phyloP scores from a whole-genome alignment of 169 alveolate species.

The Theileria equi region DNA sequence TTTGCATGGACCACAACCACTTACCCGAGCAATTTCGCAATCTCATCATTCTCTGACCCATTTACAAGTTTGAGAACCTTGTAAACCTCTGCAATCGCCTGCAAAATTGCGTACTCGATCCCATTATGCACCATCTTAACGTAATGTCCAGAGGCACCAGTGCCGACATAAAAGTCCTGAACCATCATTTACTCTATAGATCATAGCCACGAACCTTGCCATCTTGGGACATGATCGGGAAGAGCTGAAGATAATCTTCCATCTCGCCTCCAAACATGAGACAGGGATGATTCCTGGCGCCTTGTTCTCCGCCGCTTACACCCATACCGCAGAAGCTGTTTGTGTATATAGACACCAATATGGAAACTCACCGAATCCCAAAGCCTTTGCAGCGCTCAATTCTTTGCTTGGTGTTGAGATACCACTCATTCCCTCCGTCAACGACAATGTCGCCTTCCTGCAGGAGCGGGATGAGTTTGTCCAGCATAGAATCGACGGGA shows the following conservation, averaged over 20 bases:
- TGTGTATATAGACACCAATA: conserved; percentile 1
- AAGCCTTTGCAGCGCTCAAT: conserved; percentile 31
- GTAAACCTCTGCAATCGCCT: conserved; percentile 71
- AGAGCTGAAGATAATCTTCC: conserved; percentile 69
- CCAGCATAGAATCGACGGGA: conserved; percentile 49
- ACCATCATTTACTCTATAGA: not conserved
- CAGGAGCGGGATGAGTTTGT: conserved; percentile 34
- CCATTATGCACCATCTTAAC: conserved; percentile 87
- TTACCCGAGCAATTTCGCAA: conserved; percentile 1
- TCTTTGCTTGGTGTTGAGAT: conserved; percentile 75
- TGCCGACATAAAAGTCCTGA: conserved; percentile 72
- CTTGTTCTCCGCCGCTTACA: conserved; percentile 84
- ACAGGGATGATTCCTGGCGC: conserved; percentile 81
- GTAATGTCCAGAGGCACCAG: conserved; percentile 80
- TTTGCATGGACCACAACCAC: conserved; percentile 8
- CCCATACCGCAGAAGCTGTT: conserved; percentile 80
- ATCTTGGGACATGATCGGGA: conserved; percentile 42
- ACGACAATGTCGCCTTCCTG: conserved; percentile 71
- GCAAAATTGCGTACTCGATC: conserved; percentile 83
- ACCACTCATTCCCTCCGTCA: conserved; percentile 86
- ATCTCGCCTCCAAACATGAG: conserved; percentile 80
- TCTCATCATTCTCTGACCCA: conserved; percentile 5
- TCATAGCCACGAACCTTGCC: not conserved
- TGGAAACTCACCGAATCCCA: conserved; percentile 44
- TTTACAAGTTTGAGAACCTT: conserved; percentile 19